phyloP scores from a whole-genome alignment of 257 asterid genomes.

The Asclepias syriaca region DNA sequence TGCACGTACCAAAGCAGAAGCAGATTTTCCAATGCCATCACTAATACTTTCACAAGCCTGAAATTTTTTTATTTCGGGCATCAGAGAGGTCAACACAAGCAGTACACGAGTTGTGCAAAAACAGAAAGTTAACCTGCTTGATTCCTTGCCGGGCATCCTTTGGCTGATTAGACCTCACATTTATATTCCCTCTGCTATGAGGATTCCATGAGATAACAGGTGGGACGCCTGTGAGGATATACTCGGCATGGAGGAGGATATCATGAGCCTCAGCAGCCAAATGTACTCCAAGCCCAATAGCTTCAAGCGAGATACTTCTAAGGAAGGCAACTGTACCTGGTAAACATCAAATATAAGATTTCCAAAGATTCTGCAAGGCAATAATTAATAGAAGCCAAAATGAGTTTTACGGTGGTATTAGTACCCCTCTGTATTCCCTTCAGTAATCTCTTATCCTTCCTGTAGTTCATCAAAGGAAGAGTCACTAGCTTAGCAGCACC shows the following conservation, averaged over 20 bases:
- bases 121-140: conserved; percentile 56
- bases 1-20: conserved; percentile 69
- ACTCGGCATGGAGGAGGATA: conserved; percentile 87
- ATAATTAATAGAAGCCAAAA: not conserved
- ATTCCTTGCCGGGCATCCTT: conserved; percentile 87
- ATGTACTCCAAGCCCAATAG: conserved; percentile 94
- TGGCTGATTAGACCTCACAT: conserved; percentile 88
- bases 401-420: not conserved
- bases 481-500: conserved; percentile 96
- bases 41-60: conserved; percentile 91
- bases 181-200: conserved; percentile 45
- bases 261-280: conserved; percentile 95
- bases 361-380: not conserved
- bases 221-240: conserved; percentile 73
- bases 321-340: conserved; percentile 88
- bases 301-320: conserved; percentile 90
- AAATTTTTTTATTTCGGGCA: not conserved
- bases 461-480: conserved; percentile 78
- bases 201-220: conserved; percentile 69
- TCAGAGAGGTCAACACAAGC: not conserved
- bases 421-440: conserved; percentile 98
- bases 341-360: conserved; percentile 13
- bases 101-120: not conserved
- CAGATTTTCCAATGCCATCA: conserved; percentile 84
- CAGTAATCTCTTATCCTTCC: conserved; percentile 71